Percentiles rank a stretch among this genome's conserved stretches.
phyloP scores from a whole-genome alignment of 1,284 basidiomycete genomes.

The Inonotus hispidus region DNA sequence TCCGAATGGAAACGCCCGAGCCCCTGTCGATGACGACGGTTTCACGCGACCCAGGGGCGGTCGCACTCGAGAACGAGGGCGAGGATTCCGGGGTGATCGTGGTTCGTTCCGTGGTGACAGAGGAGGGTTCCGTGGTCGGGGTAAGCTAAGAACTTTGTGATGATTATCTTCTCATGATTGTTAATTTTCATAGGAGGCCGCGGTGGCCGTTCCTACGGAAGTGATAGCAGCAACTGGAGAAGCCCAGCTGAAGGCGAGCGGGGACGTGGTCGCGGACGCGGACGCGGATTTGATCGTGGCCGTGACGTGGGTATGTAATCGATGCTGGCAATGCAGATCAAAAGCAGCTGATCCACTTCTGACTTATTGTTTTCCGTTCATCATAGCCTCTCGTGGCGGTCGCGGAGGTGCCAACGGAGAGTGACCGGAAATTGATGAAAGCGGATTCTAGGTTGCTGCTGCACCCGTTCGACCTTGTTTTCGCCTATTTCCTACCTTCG shows the following conservation, averaged over 20 bases:
- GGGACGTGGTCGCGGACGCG: conserved; percentile 22
- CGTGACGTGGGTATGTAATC: background rate
- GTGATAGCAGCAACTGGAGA: conserved; percentile 30
- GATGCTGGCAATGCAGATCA: background rate
- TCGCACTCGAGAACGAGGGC: conserved; percentile 26
- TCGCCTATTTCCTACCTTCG: background rate
- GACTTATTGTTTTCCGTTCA: background rate
- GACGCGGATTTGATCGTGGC: conserved; percentile 13
- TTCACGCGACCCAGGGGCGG: conserved; percentile 47
- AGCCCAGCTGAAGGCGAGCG: conserved; percentile 40
- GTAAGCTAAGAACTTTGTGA: conserved; percentile 1
- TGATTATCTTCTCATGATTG: background rate
- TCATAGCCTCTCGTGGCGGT: conserved; percentile 8
- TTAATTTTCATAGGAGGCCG: conserved; percentile 4
- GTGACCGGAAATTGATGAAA: background rate
- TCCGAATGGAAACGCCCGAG: background rate
- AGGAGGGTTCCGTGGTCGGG: conserved; percentile 24
- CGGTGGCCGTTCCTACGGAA: conserved; percentile 24
- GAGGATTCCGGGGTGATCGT: conserved; percentile 32
- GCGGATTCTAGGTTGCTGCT: background rate
- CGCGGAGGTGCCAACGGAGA: conserved; percentile 4
- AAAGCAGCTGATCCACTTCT: background rate
- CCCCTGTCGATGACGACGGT: conserved; percentile 51
- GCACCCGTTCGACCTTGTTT: background rate
- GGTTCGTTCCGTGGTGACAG: conserved; percentile 32